A percentile compares a stretch with the other conserved stretches of the same genome.
Conservation (phyloP, 1,139 yeast genomes). For the Hansenula lynferdii region DNA sequence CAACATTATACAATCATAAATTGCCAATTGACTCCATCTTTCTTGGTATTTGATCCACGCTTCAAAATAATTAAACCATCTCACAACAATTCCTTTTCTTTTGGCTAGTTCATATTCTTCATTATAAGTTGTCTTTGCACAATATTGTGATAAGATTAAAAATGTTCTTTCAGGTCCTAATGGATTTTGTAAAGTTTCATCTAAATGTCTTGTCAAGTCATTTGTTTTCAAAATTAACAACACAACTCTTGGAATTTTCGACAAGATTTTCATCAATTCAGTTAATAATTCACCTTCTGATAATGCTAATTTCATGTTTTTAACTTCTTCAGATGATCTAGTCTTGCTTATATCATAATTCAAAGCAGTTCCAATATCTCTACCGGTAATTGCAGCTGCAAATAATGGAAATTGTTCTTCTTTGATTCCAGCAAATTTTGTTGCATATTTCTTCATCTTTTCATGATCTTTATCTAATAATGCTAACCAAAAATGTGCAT, state of each 20-base stretch:
- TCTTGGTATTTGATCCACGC: slow-evolving; percentile 51
- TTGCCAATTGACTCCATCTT: slow-evolving; percentile 45
- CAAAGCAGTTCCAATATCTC: slow-evolving; percentile 69
- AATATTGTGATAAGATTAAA: slow-evolving; percentile 83
- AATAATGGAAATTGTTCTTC: slow-evolving; percentile 79
- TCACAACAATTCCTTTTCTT: slow-evolving; percentile 33
- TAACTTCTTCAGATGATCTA: slow-evolving; percentile 54
- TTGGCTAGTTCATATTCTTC: slow-evolving; percentile 49
- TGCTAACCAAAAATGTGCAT: slow-evolving; percentile 92
- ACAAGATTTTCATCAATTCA: slow-evolving; percentile 74
- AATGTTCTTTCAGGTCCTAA: slow-evolving; percentile 87
- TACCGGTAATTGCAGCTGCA: slow-evolving; percentile 92
- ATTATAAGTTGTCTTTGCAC: slow-evolving; percentile 73
- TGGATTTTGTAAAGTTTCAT: slow-evolving; percentile 77
- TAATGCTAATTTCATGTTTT: slow-evolving; percentile 59
- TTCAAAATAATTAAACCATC: slow-evolving; percentile 32
- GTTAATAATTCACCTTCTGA: slow-evolving; percentile 59
- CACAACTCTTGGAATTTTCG: slow-evolving; percentile 81
- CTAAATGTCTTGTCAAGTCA: slow-evolving; percentile 85
- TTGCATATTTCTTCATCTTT: slow-evolving; percentile 68
- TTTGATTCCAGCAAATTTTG: slow-evolving; percentile 72
- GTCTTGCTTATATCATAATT: slow-evolving; percentile 53
- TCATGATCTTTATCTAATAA: slow-evolving; percentile 65
- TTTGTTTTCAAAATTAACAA: slow-evolving; percentile 86
- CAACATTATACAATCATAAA: slow-evolving; percentile 46